Base-by-base conservation (phyloP, 2,329 filamentous ascomycete species). In the Xylariaceae sp. region DNA sequence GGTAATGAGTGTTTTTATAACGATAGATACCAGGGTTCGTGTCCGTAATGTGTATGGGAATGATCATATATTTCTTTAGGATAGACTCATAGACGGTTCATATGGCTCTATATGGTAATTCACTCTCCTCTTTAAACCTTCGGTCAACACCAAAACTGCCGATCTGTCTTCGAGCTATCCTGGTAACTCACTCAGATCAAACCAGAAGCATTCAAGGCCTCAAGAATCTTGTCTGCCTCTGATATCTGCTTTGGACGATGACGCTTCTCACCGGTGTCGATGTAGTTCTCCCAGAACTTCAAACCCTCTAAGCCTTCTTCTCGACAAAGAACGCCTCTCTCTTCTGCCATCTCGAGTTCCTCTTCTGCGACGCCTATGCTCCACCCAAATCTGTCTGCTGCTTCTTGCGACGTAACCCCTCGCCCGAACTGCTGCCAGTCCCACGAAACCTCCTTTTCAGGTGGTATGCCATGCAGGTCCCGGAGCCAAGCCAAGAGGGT, bases 321-420 rank as follows among this genome's bases (percentile, higher is more conserved):
- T 36, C 93, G 83, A 62, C 91, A 97, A 16, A 98, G 63, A 3
- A 82, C 80, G 0, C 93, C 93, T 42, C 78, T 81, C 62, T 97
- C 91, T 64, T 98, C 93, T 0, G 90, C 90, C 91, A 98, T 96
- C 61, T 96, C 87, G 11, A 98, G 73, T 66, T 98, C 93, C 62
- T 97, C 93, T 45, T 85, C 87, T 1, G 93, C 93, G 17, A 98
- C 91, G 8, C 93, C 93, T 7, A 98, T 85, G 61, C 93, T 97
- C 93, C 93, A 98, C 4, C 90, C 88, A 64, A 98, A 98, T 37
- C 81, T 74, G 63, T 94, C 87, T 0, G 93, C 93, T 0, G 82
- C 80, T 58, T 97, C 90, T 59, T 93, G 87, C 2, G 89, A 89
- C 12, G 89, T 96, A 19, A 97, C 83, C 9, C 93, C 89, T 42